phyloP scores from a whole-genome alignment of 2,329 filamentous ascomycete genomes.

The Coniochaeta pulveracea region DNA sequence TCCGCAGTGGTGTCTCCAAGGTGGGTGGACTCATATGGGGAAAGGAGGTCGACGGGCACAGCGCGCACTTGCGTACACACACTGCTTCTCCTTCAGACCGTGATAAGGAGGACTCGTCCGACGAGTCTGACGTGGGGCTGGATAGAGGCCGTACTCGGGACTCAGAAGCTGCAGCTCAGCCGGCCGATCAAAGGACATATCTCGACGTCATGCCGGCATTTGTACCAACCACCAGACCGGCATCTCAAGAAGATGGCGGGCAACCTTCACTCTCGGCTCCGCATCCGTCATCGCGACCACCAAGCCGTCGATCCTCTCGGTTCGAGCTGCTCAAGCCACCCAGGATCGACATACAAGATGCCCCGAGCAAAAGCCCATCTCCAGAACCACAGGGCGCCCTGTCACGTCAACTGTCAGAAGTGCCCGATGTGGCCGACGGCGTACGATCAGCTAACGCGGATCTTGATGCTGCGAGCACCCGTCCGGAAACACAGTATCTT shows the following conservation, averaged over 20 bases:
- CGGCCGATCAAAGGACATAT: constrained; percentile 27
- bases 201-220: constrained; percentile 42
- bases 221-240: constrained; percentile 15
- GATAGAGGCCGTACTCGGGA: constrained; percentile 25
- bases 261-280: background rate
- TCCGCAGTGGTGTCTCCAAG: constrained; percentile 47
- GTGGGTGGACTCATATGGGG: constrained; percentile 47
- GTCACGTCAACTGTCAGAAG: constrained; percentile 20
- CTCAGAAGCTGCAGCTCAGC: constrained; percentile 20
- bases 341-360: constrained; percentile 32
- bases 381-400: constrained; percentile 12
- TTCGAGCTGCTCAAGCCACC: constrained; percentile 38
- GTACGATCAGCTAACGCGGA: constrained; percentile 22
- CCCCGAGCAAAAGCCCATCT: constrained; percentile 25
- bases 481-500: too few species aligned
- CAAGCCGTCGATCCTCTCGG: constrained; percentile 29
- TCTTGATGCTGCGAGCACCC: constrained; percentile 18
- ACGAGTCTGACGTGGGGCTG: constrained; percentile 35
- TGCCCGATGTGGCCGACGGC: constrained; percentile 17
- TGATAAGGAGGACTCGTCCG: constrained; percentile 29
- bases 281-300: constrained; percentile 17
- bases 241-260: background rate
- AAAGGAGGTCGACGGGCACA: constrained; percentile 29
- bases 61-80: too few species aligned
- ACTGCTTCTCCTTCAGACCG: too few species aligned